Conservation (phyloP, 1,284 basidiomycete species). For the Fistulinella cinereoalba region DNA sequence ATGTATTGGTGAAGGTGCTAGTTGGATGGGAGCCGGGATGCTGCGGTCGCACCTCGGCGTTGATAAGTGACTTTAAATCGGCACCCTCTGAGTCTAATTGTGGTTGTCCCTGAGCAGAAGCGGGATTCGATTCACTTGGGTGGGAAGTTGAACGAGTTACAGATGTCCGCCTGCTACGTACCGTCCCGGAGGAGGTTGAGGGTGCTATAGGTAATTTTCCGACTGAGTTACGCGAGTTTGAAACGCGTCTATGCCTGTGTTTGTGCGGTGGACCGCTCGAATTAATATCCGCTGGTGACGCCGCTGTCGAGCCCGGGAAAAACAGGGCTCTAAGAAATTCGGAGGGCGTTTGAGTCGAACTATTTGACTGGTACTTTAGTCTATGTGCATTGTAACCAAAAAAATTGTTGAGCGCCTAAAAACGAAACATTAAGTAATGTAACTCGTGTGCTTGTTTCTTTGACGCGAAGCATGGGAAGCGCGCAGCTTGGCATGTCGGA, state of each 20-base stretch:
- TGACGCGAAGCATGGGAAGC: conserved; percentile 8
- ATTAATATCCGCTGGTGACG: conserved; percentile 31
- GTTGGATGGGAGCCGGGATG: conserved; percentile 9
- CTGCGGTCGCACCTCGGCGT: conserved; percentile 5
- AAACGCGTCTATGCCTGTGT: conserved; percentile 29
- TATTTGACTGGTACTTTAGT: conserved; percentile 44
- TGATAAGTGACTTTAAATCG: conserved; percentile 1
- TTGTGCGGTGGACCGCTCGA: conserved; percentile 12
- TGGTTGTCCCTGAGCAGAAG: conserved; percentile 9
- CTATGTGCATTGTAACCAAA: conserved; percentile 60
- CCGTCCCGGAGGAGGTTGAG: conserved; percentile 18
- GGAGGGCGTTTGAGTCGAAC: conserved; percentile 25
- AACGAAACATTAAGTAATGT: conserved; percentile 8
- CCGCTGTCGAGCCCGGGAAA: conserved; percentile 34
- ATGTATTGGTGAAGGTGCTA: conserved; percentile 15
- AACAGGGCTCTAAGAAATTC: conserved; percentile 58
- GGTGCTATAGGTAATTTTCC: conserved; percentile 16
- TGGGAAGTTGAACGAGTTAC: conserved; percentile 21
- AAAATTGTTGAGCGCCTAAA: conserved; percentile 54
- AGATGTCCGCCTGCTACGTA: conserved; percentile 26
- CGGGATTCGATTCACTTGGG: conserved; percentile 20
- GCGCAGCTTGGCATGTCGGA: conserved; percentile 2
- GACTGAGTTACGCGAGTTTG: conserved; percentile 21
- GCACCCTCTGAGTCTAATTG: conserved; percentile 17
- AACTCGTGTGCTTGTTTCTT: background rate